A percentile compares a stretch with the other conserved stretches of the same genome.
These are phyloP conservation scores for Wickerhamomyces xylosicus DNA, from an alignment of 805 yeast genomes.

Conservation along the genomic window DNA sequence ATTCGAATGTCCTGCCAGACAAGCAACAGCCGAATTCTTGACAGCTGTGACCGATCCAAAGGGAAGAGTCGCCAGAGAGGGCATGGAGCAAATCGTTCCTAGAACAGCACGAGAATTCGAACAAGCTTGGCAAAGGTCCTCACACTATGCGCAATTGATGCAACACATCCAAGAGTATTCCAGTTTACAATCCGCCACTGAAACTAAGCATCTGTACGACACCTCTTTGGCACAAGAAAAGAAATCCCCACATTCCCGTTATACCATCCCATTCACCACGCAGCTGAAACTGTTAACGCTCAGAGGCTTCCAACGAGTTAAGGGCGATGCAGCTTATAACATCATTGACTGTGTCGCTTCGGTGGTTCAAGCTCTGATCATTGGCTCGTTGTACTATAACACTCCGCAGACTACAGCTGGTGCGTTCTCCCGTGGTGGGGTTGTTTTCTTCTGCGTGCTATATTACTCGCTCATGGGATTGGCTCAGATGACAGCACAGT, in stretches of 20 bases:
- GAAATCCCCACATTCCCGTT: slow-evolving; percentile 18
- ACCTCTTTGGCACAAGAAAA: slow-evolving; percentile 21
- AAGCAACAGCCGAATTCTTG: slow-evolving; percentile 62
- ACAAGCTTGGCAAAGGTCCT: slow-evolving; percentile 43
- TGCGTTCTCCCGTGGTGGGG: slow-evolving; percentile 45
- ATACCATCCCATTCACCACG: slow-evolving; percentile 35
- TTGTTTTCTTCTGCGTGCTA: slow-evolving; percentile 44
- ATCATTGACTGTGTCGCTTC: slow-evolving; percentile 20
- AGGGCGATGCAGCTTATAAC: slow-evolving; percentile 42
- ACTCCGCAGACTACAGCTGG: slow-evolving; percentile 63
- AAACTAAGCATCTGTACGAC: slow-evolving; percentile 24
- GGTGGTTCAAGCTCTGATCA: slow-evolving; percentile 44
- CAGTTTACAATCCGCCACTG: slow-evolving; percentile 21
- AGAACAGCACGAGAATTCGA: slow-evolving; percentile 53
- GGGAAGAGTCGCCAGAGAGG: slow-evolving; percentile 41
- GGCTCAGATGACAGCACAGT: slow-evolving; percentile 34
- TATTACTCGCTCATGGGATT: slow-evolving; percentile 40
- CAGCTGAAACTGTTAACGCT: slow-evolving; percentile 28
- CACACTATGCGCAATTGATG: slow-evolving; percentile 27
- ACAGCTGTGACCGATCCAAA: slow-evolving; percentile 64
- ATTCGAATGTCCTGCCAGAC: slow-evolving; percentile 50
- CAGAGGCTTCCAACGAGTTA: slow-evolving; percentile 31
- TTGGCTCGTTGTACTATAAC: slow-evolving; percentile 49
- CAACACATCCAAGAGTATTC: slow-evolving; percentile 30
- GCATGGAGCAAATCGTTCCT: slow-evolving; percentile 45